Evolutionary conservation across 176 grass and related monocot genomes (phyloP).

Genomic region (Olyra latifolia): DNA sequence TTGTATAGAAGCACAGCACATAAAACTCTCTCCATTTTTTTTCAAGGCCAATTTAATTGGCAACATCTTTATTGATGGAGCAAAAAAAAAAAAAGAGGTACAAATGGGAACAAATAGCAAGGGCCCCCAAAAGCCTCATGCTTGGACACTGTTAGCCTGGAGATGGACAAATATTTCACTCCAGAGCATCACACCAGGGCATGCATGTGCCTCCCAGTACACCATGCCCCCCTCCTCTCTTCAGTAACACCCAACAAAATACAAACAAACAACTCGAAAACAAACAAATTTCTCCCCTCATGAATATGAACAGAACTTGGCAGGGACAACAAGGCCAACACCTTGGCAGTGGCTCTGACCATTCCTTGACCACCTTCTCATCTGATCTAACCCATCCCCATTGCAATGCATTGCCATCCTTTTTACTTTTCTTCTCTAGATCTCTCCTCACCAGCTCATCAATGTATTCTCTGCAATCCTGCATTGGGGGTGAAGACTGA

Average conservation of each 20-base stretch:
- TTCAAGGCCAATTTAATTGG: constrained; percentile 35
- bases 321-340: constrained; percentile 36
- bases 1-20: not conserved
- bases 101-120: constrained; percentile 54
- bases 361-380: constrained; percentile 42
- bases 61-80: constrained; percentile 46
- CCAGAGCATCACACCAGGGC: constrained; percentile 49
- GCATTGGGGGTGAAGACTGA: constrained; percentile 38
- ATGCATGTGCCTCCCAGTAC: constrained; percentile 56
- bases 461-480: constrained; percentile 46
- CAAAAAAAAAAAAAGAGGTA: constrained; percentile 12
- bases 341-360: constrained; percentile 43
- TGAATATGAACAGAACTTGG: constrained; percentile 59
- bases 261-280: constrained; percentile 59
- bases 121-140: constrained; percentile 57
- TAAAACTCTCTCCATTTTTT: not conserved
- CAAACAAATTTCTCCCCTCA: constrained; percentile 54
- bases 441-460: constrained; percentile 33
- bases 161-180: constrained; percentile 76
- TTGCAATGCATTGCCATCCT: not conserved
- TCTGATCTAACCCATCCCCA: constrained; percentile 39
- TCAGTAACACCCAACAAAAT: constrained; percentile 52
- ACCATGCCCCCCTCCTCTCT: constrained; percentile 36
- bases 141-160: constrained; percentile 57
- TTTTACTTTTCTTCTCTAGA: not conserved